Base-by-base conservation (phyloP, 495 filamentous ascomycete species). In the Apiosordaria backusii region DNA sequence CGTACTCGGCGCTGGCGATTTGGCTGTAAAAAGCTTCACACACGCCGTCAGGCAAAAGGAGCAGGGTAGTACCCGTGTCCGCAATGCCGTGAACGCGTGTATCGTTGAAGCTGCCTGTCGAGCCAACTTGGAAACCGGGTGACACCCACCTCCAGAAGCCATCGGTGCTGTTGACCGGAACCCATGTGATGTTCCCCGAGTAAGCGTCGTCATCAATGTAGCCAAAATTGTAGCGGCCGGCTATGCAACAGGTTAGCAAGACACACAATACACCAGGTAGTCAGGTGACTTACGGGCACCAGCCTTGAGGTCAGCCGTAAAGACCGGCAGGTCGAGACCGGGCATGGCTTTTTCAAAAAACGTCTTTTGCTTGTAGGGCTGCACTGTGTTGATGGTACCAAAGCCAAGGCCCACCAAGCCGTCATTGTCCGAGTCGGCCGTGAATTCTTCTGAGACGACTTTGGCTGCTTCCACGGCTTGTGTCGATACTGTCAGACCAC, bases 181-280 rank as follows among this genome's bases (percentile, higher is more conserved):
- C 75, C 74, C 89, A 93, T 66, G 83, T 79, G 69, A 95, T 82
- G 45, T 73, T 71, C 66, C 89, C 88, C 19, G 79, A 86, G 81
- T 89, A 88, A 67, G 88, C 87, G 69, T 74, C 69, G 21, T 69
- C 65, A 76, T 92, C 87, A 67, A 92, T 87, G 78, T 76, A 90
- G 50, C 91, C 91, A 68, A 93, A 93, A 78, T 90, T 89, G 75
- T 89, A 92, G 64, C 72, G 80, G 19, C 91, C 91, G 22, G 89
- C 82, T 58, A 75, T 26, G 50, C n/a, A 52, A 63, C 50, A 62
- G 66, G 52, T 29, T 26, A 26, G 22, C 13, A 22, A 21, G 29
- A 5, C 0, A 15, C 23, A 54, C 26, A 10, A 61, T n/a, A 18
- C 5, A 9, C n/a, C 3, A 27, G 29, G 27, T 19, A 19, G 23